Percentiles rank a stretch among this genome's conserved stretches.
Evolutionary conservation across 2,329 filamentous ascomycete genomes (phyloP).

Genomic region (Ophiocordyceps camponoti-rufipedis): DNA sequence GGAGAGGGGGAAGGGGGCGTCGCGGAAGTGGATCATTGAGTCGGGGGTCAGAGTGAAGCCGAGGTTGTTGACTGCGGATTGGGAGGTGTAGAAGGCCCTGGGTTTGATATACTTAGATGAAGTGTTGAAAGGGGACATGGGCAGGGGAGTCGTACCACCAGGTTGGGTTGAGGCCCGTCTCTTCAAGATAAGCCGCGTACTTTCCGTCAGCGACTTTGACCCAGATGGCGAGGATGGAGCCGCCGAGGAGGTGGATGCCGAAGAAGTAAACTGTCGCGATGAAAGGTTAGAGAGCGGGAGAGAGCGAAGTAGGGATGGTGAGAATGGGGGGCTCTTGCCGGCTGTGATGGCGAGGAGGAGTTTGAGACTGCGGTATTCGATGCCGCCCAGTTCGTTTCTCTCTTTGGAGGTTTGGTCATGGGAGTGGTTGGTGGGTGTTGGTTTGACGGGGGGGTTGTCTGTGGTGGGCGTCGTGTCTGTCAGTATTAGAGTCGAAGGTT

Average conservation of each 20-base stretch:
- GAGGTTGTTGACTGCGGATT: constrained; percentile 33
- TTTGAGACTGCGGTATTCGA: constrained; percentile 31
- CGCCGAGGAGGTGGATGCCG: constrained; percentile 25
- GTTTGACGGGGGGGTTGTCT: too few relatives aligned
- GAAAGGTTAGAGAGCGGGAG: too few relatives aligned
- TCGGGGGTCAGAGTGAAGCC: constrained; percentile 36
- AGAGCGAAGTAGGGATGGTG: too few relatives aligned
- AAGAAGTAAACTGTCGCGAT: constrained; percentile 21
- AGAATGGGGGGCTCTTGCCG: too few relatives aligned
- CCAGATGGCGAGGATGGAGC: constrained; percentile 29
- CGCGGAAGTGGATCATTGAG: constrained; percentile 30
- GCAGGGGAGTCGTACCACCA: constrained; percentile 27
- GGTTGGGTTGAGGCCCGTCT: constrained; percentile 18
- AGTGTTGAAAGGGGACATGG: neutral
- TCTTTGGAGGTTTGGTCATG: constrained; percentile 3
- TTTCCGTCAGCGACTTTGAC: constrained; percentile 20
- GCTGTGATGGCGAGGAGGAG: constrained; percentile 26
- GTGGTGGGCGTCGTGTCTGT: too few relatives aligned
- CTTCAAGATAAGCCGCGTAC: constrained; percentile 19
- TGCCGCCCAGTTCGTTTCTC: constrained; percentile 27
- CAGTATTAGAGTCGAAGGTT: too few relatives aligned
- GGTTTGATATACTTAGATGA: too few relatives aligned
- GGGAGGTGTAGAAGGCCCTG: constrained; percentile 29
- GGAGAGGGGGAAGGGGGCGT: constrained; percentile 23
- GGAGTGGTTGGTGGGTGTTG: too few relatives aligned